Evolutionary conservation across 2,329 filamentous ascomycete genomes (phyloP), one percentile per base, ranked within the genome.

Genomic region (Neonectria faginata): DNA sequence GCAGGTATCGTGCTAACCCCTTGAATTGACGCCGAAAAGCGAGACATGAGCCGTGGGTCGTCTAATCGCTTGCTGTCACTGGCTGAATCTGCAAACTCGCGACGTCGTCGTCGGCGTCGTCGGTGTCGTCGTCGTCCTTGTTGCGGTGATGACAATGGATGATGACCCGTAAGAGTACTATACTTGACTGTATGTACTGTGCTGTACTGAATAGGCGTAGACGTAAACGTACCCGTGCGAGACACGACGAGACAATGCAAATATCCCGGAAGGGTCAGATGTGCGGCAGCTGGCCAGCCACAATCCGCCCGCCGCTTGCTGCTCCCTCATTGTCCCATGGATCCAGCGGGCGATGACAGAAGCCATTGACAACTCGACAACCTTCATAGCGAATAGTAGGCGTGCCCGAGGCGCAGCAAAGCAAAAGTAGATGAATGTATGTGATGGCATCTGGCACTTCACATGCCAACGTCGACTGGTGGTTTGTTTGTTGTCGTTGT

Each of bases 171-270:
- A 41, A 18, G 33, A 14, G 33, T 12, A 16, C 33, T 14, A 7
- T 16, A 12, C 12, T 20, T 5, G 5, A 16, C 33, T 22, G 22
- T 22, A 22, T 20, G 18, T 25, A 11, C 18, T 45, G 42, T 14
- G 12, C 5, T 29, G 29, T 29, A 29, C 29, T 29, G 29, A 9
- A 29, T 11, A 22, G 11, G 25, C 42, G 12, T 47, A 16, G 44
- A 25, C 12, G 22, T 47, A 47, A 16, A 39, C 36, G 36, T n/a
- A 39, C 9, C 36, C 36, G 36, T 16, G 22, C 11, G 20, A 47
- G 44, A 47, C 14, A 27, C n/a, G 45, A 48, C 22, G 22, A 48
- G 25, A 48, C 20, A 25, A 48, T 48, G 22, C 45, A 27, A 48
- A 48, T 27, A 22, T 22, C 25, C 45, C 25, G 39, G 39, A 42